A percentile compares a stretch with the other conserved stretches of the same genome.
phyloP scores from a whole-genome alignment of 148 eudicot species.

The Cornus suecica region DNA sequence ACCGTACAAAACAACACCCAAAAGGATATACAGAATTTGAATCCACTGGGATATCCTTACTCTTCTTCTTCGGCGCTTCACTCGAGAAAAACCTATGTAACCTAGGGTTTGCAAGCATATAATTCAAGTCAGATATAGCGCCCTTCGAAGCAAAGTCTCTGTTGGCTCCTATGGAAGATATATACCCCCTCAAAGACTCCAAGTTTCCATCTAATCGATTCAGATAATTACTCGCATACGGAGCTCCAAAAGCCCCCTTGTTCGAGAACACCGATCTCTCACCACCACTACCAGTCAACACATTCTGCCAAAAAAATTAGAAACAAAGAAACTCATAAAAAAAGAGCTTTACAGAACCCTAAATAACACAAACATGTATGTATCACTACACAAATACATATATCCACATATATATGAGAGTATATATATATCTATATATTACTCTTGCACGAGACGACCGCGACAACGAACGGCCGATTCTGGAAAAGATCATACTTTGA shows the following conservation, averaged over 20 bases:
- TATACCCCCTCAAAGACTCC: slow-evolving; percentile 64
- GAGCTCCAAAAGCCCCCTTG: slow-evolving; percentile 23
- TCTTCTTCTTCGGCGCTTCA: slow-evolving; percentile 77
- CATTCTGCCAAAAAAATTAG: slow-evolving; percentile 42
- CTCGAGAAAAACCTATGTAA: slow-evolving; percentile 56
- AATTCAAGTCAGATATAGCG: slow-evolving; percentile 42
- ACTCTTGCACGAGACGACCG: slow-evolving; percentile 53
- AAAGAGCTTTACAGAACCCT: slow-evolving; percentile 5
- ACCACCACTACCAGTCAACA: slow-evolving; percentile 38
- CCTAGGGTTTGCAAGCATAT: slow-evolving; percentile 47
- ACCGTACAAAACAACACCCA: background rate
- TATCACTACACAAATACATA: background rate
- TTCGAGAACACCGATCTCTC: slow-evolving; percentile 34
- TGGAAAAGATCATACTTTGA: slow-evolving; percentile 44
- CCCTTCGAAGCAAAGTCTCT: slow-evolving; percentile 23
- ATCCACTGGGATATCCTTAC: slow-evolving; percentile 28
- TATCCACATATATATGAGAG: background rate
- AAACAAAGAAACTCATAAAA: background rate
- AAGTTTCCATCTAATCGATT: slow-evolving; percentile 39
- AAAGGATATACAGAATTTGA: background rate
- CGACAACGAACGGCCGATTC: slow-evolving; percentile 43
- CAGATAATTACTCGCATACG: slow-evolving; percentile 13
- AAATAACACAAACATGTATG: background rate
- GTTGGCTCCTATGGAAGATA: slow-evolving; percentile 45
- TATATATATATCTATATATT: background rate